These are phyloP conservation scores for Globisporangium perplexum DNA, from an alignment of 352 stramenopile genomes.

Conservation along the genomic window DNA sequence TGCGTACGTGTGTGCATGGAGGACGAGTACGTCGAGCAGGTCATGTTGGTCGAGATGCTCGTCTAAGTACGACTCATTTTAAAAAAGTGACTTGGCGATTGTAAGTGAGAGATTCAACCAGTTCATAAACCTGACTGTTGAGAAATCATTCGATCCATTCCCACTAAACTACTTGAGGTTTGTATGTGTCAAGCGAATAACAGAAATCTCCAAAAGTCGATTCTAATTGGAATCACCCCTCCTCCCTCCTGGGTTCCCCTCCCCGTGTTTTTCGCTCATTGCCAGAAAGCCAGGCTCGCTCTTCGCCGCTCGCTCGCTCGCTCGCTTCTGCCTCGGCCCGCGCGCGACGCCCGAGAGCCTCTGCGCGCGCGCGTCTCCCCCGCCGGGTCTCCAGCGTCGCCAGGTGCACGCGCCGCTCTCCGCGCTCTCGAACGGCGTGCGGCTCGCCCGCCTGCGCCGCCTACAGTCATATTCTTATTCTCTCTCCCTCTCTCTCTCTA, in stretches of 20 bases:
- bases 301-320: not conserved
- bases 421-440: not conserved
- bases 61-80: too few relatives aligned
- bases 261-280: not conserved
- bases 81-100: too few relatives aligned
- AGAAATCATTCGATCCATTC: too few relatives aligned
- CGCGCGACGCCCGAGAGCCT: not conserved
- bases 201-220: not conserved
- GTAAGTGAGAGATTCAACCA: too few relatives aligned
- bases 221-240: not conserved
- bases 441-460: too few relatives aligned
- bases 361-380: too few relatives aligned
- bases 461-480: not conserved
- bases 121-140: too few relatives aligned
- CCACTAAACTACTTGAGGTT: not conserved
- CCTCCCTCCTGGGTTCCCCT: not conserved
- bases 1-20: not conserved
- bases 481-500: not conserved
- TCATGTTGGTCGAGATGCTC: too few relatives aligned
- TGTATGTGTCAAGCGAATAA: not conserved
- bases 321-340: not conserved
- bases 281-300: not conserved
- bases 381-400: not conserved
- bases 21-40: not conserved
- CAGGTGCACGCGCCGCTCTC: not conserved